These are phyloP conservation scores for Fonsecaea pugnacius DNA, from an alignment of 2,329 filamentous ascomycete genomes.

Conservation along the genomic window DNA sequence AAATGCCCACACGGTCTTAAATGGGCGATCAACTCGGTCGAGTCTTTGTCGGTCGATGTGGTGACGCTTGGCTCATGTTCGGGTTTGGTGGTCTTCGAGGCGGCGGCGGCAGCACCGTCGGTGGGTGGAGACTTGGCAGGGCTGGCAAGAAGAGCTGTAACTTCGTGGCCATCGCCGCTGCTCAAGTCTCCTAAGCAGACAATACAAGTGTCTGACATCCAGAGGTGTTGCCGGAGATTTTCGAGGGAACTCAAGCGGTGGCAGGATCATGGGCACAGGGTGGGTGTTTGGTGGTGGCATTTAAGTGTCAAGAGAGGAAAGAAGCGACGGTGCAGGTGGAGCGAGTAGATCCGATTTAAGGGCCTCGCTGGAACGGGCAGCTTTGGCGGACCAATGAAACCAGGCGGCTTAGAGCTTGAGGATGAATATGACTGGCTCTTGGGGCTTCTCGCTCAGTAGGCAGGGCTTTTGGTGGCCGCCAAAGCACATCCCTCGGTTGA, in stretches of 20 bases:
- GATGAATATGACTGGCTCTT: slow-evolving; percentile 16
- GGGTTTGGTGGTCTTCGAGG: slow-evolving; percentile 40
- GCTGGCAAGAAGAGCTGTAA: slow-evolving; percentile 49
- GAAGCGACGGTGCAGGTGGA: slow-evolving; percentile 29
- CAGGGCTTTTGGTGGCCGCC: slow-evolving; percentile 6
- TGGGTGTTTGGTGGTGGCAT: slow-evolving; percentile 23
- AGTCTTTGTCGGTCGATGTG: slow-evolving; percentile 37
- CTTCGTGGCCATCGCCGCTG: slow-evolving; percentile 57
- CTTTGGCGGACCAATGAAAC: slow-evolving; percentile 16
- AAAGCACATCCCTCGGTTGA: slow-evolving; percentile 15
- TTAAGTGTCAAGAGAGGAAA: slow-evolving; percentile 28
- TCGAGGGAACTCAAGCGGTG: slow-evolving; percentile 22
- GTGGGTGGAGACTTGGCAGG: slow-evolving; percentile 45
- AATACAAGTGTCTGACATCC: slow-evolving; percentile 69
- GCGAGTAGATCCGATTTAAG: slow-evolving; percentile 23
- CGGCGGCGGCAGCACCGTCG: slow-evolving; percentile 36
- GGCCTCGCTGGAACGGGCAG: slow-evolving; percentile 15
- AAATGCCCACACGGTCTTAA: slow-evolving; percentile 82
- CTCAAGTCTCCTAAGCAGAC: slow-evolving; percentile 73
- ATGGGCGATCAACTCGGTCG: slow-evolving; percentile 58
- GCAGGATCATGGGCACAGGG: slow-evolving; percentile 26
- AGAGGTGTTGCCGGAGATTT: slow-evolving; percentile 40
- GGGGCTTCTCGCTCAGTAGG: slow-evolving; percentile 12
- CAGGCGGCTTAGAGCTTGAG: neutral
- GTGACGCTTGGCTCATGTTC: slow-evolving; percentile 39